phyloP scores from a whole-genome alignment of 2,329 filamentous ascomycete species.

The Trichophyton schoenleinii region DNA sequence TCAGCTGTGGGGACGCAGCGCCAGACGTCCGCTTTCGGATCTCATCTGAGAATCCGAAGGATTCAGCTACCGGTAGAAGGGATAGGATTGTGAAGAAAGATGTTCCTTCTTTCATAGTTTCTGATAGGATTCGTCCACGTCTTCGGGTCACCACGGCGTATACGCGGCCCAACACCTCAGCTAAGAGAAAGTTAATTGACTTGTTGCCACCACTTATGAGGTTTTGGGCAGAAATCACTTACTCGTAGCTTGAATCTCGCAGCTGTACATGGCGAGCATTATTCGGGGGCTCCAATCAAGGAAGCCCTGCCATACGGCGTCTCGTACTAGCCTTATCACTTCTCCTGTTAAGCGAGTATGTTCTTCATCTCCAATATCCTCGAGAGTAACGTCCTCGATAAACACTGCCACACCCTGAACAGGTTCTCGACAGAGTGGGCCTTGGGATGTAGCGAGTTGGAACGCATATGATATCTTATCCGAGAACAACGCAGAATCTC shows the following conservation, averaged over 20 bases:
- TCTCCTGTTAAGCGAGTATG: conserved; percentile 79
- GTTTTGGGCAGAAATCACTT: conserved; percentile 26
- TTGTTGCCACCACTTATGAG: not conserved
- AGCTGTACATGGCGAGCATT: conserved; percentile 93
- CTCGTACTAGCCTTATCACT: conserved; percentile 77
- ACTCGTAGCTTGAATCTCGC: conserved; percentile 92
- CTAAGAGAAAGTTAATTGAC: conserved; percentile 27
- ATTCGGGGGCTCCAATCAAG: conserved; percentile 94
- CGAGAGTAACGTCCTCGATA: conserved; percentile 63
- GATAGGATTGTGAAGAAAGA: conserved; percentile 93
- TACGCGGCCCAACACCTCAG: conserved; percentile 86
- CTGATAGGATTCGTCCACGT: conserved; percentile 74
- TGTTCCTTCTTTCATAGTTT: conserved; percentile 86
- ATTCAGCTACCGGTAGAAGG: conserved; percentile 80
- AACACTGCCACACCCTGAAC: conserved; percentile 88
- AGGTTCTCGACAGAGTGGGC: conserved; percentile 83
- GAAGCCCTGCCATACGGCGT: conserved; percentile 73
- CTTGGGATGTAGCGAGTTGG: conserved; percentile 79
- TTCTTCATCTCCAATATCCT: conserved; percentile 42
- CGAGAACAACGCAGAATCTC: conserved; percentile 52
- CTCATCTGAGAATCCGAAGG: conserved; percentile 91
- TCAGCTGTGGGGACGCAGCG: conserved; percentile 79
- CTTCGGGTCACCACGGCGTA: conserved; percentile 97
- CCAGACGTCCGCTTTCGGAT: conserved; percentile 90
- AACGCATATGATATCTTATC: conserved; percentile 92